phyloP scores from a whole-genome alignment of 495 filamentous ascomycete genomes.

The Aspergillus panamensis region DNA sequence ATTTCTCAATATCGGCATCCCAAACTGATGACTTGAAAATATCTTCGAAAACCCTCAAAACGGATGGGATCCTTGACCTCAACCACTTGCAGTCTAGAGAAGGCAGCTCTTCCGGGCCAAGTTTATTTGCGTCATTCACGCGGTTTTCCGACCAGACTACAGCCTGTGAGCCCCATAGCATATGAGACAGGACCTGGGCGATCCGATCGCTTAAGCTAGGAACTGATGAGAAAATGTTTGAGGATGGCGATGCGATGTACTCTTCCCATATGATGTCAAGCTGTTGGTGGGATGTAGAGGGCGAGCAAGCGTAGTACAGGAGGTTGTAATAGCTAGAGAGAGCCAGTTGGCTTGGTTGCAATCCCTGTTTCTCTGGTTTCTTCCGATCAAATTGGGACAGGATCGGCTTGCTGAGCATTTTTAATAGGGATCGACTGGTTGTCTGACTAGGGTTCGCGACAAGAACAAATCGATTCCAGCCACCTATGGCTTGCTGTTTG shows the following conservation, averaged over 20 bases:
- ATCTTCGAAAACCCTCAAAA: constrained; percentile 63
- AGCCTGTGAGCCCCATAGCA: constrained; percentile 63
- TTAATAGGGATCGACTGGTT: constrained; percentile 55
- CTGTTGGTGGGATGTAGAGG: constrained; percentile 55
- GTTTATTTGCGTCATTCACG: constrained; percentile 52
- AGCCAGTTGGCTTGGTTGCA: constrained; percentile 56
- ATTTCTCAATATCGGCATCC: constrained; percentile 40
- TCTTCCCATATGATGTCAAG: constrained; percentile 78
- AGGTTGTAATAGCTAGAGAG: constrained; percentile 71
- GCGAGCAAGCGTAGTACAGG: constrained; percentile 81
- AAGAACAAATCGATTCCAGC: constrained; percentile 82
- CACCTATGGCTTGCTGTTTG: constrained; percentile 71
- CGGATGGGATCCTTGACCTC: constrained; percentile 58
- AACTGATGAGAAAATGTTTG: constrained; percentile 31
- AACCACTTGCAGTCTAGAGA: constrained; percentile 82
- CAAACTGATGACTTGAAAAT: constrained; percentile 57
- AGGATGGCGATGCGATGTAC: constrained; percentile 54
- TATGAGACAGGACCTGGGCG: constrained; percentile 59
- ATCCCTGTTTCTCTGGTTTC: constrained; percentile 51
- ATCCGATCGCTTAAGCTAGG: constrained; percentile 48
- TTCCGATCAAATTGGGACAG: constrained; percentile 65
- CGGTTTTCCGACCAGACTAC: constrained; percentile 72
- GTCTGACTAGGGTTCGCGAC: constrained; percentile 58
- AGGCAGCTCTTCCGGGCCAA: constrained; percentile 71
- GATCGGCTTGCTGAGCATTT: constrained; percentile 67